Evolutionary conservation across 257 asterid species (phyloP).

Genomic region (Solanum verrucosum): DNA sequence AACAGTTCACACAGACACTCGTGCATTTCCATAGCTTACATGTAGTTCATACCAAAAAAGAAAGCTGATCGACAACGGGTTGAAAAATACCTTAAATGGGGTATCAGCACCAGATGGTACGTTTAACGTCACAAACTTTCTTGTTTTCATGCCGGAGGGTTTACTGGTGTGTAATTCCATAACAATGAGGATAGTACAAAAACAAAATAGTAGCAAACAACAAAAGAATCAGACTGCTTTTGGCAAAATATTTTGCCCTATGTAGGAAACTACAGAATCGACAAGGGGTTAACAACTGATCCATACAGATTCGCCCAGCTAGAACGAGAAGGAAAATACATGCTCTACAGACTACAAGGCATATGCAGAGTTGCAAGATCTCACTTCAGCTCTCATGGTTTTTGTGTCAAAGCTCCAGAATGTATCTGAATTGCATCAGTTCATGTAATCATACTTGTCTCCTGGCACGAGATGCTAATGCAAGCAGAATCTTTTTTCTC

Average conservation of each 20-base stretch:
- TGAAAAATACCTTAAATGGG: background rate
- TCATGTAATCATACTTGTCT: constrained; percentile 28
- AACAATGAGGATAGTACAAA: background rate
- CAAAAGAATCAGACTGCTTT: background rate
- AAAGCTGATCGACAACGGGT: background rate
- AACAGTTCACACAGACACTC: background rate
- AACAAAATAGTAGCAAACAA: background rate
- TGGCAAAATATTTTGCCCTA: background rate
- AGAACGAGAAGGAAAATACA: background rate
- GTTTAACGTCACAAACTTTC: background rate
- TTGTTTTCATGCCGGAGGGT: background rate
- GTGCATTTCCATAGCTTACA: background rate
- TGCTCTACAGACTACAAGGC: background rate
- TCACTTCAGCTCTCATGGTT: background rate
- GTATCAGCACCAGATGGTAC: background rate
- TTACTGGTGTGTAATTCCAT: background rate
- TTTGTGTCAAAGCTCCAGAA: constrained; percentile 1
- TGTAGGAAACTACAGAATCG: background rate
- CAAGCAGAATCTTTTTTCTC: constrained; percentile 69
- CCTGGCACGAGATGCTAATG: constrained; percentile 47
- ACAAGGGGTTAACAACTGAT: background rate
- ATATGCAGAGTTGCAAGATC: background rate
- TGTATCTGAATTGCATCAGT: constrained; percentile 2
- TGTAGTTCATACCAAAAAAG: background rate
- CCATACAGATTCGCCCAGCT: background rate